Evolutionary conservation across 257 asterid genomes (phyloP).

Genomic region (Nicotiana paniculata): DNA sequence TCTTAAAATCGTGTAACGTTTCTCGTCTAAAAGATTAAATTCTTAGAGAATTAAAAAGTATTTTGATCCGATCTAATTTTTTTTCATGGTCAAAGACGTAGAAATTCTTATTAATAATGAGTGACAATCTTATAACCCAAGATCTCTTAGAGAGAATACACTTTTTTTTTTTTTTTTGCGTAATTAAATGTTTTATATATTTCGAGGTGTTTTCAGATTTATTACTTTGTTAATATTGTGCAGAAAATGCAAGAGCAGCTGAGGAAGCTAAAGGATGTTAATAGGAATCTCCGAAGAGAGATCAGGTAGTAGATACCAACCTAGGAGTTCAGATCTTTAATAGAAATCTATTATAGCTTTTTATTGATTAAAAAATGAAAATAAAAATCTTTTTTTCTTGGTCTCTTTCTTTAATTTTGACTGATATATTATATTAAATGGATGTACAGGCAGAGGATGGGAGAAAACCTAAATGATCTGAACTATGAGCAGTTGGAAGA

Average conservation of each 20-base stretch:
- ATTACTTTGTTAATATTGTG: not conserved
- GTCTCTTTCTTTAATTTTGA: not conserved
- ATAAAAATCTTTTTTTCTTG: not conserved
- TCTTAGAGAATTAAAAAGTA: not conserved
- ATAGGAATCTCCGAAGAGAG: constrained; percentile 68
- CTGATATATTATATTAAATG: not conserved
- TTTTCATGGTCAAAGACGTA: not conserved
- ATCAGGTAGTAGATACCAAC: constrained; percentile 56
- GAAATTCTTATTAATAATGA: not conserved
- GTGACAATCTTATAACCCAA: not conserved
- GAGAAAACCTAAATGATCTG: constrained; percentile 36
- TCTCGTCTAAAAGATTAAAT: not conserved
- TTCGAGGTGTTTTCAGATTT: not conserved
- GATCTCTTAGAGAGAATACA: not conserved
- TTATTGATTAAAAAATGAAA: not conserved
- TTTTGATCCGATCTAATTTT: not conserved
- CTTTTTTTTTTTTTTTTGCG: too few relatives aligned
- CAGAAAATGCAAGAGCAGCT: constrained; percentile 90
- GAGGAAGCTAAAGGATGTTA: constrained; percentile 75
- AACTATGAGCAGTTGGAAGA: constrained; percentile 23
- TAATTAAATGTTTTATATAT: not conserved
- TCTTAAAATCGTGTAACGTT: too few relatives aligned
- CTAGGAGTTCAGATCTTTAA: not conserved
- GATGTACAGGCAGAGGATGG: constrained; percentile 37
- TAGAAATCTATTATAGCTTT: not conserved